Percentiles rank a stretch among this genome's conserved stretches.
Conservation (phyloP, 1,284 basidiomycete genomes). For the Papiliotrema laurentii region DNA sequence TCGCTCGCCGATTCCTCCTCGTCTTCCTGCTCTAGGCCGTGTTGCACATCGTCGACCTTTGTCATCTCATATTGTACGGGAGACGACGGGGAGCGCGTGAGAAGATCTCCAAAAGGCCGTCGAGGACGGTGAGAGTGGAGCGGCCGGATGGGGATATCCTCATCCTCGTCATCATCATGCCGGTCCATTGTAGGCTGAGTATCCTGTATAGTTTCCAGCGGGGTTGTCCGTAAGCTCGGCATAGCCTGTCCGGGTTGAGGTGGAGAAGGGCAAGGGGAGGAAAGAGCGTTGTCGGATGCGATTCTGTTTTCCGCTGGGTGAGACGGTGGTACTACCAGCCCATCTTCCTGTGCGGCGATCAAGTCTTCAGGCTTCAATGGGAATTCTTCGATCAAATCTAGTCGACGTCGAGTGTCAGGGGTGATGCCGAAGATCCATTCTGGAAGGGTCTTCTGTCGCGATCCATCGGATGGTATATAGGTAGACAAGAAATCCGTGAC, state of each 20-base stretch:
- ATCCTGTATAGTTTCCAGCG: background rate
- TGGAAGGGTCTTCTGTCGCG: conserved; percentile 19
- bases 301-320: too few species aligned
- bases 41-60: background rate
- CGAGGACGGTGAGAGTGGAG: too few species aligned
- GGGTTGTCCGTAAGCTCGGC: background rate
- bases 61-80: background rate
- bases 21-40: background rate
- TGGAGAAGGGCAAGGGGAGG: background rate
- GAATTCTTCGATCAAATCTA: conserved; percentile 27
- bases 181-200: background rate
- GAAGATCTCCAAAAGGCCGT: too few species aligned
- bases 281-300: background rate
- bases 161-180: background rate
- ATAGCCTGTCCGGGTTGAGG: background rate
- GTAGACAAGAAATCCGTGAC: background rate
- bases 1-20: background rate
- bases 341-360: background rate
- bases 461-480: background rate
- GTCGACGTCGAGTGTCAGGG: conserved; percentile 7
- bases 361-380: background rate
- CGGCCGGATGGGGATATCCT: background rate
- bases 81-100: too few species aligned
- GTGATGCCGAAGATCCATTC: conserved; percentile 30
- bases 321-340: too few species aligned